These are phyloP conservation scores for Afroboletus lepidellus DNA, from an alignment of 1,284 basidiomycete genomes.

Conservation along the genomic window DNA sequence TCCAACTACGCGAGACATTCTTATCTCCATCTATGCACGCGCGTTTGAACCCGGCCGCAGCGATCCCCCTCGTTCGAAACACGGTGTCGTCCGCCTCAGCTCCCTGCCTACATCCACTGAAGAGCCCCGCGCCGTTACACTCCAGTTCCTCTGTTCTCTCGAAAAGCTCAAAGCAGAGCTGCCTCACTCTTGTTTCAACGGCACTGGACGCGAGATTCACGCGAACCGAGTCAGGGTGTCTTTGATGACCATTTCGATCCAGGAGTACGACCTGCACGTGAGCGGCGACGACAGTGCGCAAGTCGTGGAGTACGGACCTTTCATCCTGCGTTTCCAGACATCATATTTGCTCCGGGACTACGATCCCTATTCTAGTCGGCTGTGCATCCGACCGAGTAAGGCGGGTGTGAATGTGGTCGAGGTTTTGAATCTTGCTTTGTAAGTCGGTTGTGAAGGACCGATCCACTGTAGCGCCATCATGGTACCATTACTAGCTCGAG, in stretches of 20 bases:
- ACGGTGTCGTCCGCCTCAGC: not conserved
- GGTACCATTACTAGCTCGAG: too few species aligned
- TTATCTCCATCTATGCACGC: not conserved
- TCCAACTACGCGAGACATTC: not conserved
- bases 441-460: not conserved
- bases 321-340: slow-evolving; percentile 5
- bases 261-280: not conserved
- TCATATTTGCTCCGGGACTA: slow-evolving; percentile 15
- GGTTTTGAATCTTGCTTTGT: slow-evolving; percentile 11
- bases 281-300: not conserved
- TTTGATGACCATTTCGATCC: not conserved
- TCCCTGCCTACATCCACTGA: not conserved
- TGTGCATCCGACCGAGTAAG: slow-evolving; percentile 11
- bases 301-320: slow-evolving; percentile 8
- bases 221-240: not conserved
- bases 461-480: too few species aligned
- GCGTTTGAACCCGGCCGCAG: not conserved
- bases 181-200: not conserved
- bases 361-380: slow-evolving; percentile 20
- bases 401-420: slow-evolving; percentile 12
- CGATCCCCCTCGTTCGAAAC: not conserved
- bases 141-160: not conserved
- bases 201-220: not conserved
- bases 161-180: not conserved
- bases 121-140: not conserved